phyloP scores from a whole-genome alignment of 108 stramenopile genomes.

The Stephanodiscus triporus region DNA sequence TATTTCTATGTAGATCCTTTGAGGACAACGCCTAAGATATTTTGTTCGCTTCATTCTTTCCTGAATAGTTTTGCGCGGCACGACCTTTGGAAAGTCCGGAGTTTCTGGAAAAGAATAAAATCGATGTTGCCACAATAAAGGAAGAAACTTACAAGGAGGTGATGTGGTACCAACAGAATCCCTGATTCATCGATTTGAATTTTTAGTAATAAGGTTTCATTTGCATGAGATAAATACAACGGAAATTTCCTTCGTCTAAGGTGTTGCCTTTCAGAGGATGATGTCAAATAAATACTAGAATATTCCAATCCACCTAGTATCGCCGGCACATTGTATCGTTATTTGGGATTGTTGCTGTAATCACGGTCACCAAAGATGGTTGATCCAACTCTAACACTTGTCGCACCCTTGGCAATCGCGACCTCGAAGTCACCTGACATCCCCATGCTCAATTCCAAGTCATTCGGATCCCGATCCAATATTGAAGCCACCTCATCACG shows the following conservation, averaged over 20 bases:
- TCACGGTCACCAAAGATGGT: slow-evolving; percentile 96
- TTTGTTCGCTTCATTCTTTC: too few relatives aligned
- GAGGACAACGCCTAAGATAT: neutral
- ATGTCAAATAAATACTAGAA: too few relatives aligned
- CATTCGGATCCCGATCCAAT: slow-evolving; percentile 44
- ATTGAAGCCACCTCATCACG: slow-evolving; percentile 59
- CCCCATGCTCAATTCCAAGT: slow-evolving; percentile 95
- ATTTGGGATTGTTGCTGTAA: slow-evolving; percentile 80
- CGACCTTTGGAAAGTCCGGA: slow-evolving; percentile 65
- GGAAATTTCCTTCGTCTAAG: too few relatives aligned
- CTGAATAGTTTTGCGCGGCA: slow-evolving; percentile 26
- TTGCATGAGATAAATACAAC: too few relatives aligned
- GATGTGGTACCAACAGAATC: slow-evolving; percentile 62
- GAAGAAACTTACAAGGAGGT: slow-evolving; percentile 79
- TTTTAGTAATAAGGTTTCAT: neutral
- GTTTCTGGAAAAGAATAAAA: slow-evolving; percentile 69
- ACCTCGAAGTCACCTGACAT: slow-evolving; percentile 97
- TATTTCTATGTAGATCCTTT: neutral
- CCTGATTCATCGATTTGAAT: neutral
- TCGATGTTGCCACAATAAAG: slow-evolving; percentile 75
- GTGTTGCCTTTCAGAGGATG: too few relatives aligned
- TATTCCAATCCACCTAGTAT: too few relatives aligned
- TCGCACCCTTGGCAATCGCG: slow-evolving; percentile 93
- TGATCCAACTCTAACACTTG: slow-evolving; percentile 94
- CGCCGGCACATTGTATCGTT: too few relatives aligned